These are phyloP conservation scores for Pontederia crassipes DNA, from an alignment of 176 grass and related monocot species.

Conservation along the genomic window DNA sequence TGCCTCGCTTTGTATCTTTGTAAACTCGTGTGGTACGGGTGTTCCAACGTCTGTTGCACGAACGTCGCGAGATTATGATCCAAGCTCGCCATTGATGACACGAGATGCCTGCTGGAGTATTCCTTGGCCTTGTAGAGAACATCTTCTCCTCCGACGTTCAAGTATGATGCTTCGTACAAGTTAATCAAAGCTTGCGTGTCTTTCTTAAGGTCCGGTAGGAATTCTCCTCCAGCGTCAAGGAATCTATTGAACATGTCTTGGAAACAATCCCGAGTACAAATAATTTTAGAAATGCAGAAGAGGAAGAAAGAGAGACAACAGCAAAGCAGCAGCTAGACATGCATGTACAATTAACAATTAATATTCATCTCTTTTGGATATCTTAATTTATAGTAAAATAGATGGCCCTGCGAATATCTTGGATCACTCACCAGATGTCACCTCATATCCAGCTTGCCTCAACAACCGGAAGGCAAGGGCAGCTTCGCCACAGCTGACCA, in stretches of 20 bases:
- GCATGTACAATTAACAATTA: background rate
- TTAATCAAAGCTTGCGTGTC: background rate
- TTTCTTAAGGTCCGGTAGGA: background rate
- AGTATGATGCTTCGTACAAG: constrained; percentile 2
- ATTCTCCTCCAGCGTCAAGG: background rate
- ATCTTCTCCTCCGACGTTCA: background rate
- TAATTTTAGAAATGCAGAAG: too few relatives aligned
- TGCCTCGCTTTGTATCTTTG: background rate
- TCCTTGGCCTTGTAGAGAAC: background rate
- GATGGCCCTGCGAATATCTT: too few relatives aligned
- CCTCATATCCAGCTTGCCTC: too few relatives aligned
- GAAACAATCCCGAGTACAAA: too few relatives aligned
- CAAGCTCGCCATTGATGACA: background rate
- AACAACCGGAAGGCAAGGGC: too few relatives aligned
- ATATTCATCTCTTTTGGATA: too few relatives aligned
- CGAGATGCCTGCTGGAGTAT: background rate
- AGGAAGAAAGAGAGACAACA: too few relatives aligned
- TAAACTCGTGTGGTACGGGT: constrained; percentile 12
- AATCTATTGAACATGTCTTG: background rate
- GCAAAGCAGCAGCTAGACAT: background rate
- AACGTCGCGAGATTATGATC: background rate
- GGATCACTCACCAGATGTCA: too few relatives aligned
- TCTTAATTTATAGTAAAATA: too few relatives aligned
- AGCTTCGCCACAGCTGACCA: too few relatives aligned
- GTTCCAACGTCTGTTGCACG: background rate